Evolutionary conservation across 2,329 filamentous ascomycete species (phyloP).

Genomic region (Trichoderma afroharzianum): DNA sequence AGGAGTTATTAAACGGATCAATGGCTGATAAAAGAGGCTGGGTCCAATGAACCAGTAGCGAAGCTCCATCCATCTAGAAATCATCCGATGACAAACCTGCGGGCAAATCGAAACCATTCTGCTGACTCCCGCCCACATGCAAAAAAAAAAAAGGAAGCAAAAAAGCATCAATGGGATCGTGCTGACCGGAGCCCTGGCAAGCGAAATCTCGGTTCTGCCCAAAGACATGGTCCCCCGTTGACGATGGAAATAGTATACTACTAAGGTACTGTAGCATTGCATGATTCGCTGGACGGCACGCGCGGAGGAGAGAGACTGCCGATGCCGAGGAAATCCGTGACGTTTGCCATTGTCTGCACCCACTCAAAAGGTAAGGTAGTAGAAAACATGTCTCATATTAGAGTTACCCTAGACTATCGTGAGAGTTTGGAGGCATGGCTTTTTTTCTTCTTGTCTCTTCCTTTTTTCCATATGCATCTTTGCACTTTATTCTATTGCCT

Average conservation of each 20-base stretch:
- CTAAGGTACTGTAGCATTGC: background rate
- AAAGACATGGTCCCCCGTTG: background rate
- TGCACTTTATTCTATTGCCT: background rate
- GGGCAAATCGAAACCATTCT: background rate
- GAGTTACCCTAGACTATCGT: constrained; percentile 11
- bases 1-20: background rate
- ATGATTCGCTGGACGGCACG: background rate
- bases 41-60: background rate
- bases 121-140: background rate
- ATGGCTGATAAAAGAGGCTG: background rate
- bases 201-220: constrained; percentile 3
- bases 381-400: background rate
- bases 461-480: background rate
- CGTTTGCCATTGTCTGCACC: background rate
- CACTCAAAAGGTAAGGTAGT: background rate
- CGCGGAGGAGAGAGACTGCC: background rate
- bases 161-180: background rate
- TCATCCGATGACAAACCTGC: background rate
- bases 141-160: background rate
- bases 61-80: background rate
- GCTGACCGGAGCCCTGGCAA: constrained; percentile 1
- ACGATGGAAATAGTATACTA: background rate
- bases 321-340: background rate
- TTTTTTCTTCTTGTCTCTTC: background rate
- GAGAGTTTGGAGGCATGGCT: background rate